Evolutionary conservation across 1,284 basidiomycete species (phyloP).

Genomic region (Heliocybe sulcata): DNA sequence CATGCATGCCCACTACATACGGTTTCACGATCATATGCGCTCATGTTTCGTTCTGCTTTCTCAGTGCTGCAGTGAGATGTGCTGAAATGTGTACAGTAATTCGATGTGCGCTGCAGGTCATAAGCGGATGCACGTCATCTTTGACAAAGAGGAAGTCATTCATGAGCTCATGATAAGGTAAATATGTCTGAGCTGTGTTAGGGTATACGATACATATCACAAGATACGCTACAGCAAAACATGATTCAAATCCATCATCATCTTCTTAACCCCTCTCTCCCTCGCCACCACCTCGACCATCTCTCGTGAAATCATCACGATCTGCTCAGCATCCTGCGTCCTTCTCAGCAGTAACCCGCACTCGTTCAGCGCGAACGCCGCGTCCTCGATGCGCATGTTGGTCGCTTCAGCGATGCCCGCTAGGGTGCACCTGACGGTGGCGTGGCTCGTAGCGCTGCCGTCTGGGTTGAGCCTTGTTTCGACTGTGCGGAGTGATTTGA

Average conservation of each 20-base stretch:
- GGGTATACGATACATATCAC: too few relatives aligned
- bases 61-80: neutral
- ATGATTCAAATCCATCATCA: constrained; percentile 50
- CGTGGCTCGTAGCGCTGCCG: constrained; percentile 61
- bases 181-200: too few relatives aligned
- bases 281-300: constrained; percentile 65
- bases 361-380: constrained; percentile 83
- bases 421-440: constrained; percentile 60
- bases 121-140: neutral
- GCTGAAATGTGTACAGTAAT: neutral
- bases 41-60: neutral
- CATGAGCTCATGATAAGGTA: too few relatives aligned
- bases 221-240: constrained; percentile 37
- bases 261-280: constrained; percentile 57
- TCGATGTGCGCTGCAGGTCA: neutral
- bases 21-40: neutral
- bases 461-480: constrained; percentile 51
- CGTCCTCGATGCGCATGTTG: constrained; percentile 80
- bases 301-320: constrained; percentile 59
- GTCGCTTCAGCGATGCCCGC: constrained; percentile 73
- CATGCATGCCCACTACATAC: neutral
- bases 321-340: constrained; percentile 25
- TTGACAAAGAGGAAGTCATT: too few relatives aligned
- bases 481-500: constrained; percentile 41
- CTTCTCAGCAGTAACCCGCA: constrained; percentile 61